phyloP scores from a whole-genome alignment of 2,329 filamentous ascomycete genomes.

The Cytospora piceicola region DNA sequence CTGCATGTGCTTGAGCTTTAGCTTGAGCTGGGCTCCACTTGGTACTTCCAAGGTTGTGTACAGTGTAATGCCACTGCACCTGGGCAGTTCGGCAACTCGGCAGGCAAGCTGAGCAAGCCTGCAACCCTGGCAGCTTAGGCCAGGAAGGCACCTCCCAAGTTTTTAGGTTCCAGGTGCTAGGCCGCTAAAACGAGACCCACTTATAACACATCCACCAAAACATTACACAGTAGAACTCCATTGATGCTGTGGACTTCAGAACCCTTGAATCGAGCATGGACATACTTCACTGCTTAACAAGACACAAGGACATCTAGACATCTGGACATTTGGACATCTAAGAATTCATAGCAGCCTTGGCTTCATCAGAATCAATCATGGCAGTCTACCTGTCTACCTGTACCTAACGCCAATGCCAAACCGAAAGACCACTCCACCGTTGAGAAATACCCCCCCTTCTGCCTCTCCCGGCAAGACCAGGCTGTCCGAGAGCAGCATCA shows the following conservation, averaged over 20 bases:
- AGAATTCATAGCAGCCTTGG: background rate
- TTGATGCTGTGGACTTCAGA: background rate
- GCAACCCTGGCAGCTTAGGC: no score
- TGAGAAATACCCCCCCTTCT: background rate
- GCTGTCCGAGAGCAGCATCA: background rate
- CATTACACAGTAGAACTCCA: background rate
- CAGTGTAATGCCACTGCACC: background rate
- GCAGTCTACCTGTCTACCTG: background rate
- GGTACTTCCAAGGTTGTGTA: no score
- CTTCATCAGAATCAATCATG: background rate
- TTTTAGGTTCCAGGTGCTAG: slow-evolving; percentile 6
- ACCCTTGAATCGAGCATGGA: background rate
- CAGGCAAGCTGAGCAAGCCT: slow-evolving; percentile 4
- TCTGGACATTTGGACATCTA: background rate
- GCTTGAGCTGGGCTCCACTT: background rate
- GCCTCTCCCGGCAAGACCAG: background rate
- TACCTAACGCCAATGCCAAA: background rate
- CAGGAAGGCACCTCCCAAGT: background rate
- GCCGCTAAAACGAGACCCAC: no score
- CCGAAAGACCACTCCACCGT: background rate
- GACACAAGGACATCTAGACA: background rate
- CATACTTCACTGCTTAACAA: background rate
- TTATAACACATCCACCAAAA: background rate
- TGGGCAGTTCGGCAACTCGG: background rate
- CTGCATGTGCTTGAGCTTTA: slow-evolving; percentile 9